phyloP scores from a whole-genome alignment of 2,329 filamentous ascomycete genomes.

The Venturia effusa region DNA sequence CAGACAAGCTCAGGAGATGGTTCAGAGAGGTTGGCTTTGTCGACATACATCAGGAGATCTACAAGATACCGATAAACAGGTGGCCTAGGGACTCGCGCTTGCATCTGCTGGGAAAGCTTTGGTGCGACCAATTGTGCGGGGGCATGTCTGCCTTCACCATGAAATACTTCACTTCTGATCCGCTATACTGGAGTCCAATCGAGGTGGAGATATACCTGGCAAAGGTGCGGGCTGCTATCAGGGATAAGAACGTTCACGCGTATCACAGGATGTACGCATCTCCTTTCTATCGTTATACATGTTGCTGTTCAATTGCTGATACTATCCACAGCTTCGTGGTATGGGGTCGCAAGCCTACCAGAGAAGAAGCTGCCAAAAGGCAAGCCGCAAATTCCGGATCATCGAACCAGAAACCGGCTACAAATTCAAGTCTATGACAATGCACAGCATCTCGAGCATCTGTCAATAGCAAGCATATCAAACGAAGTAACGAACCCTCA shows the following conservation, averaged over 20 bases:
- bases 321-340: conserved; percentile 10
- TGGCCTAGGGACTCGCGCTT: conserved; percentile 39
- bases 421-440: not conserved
- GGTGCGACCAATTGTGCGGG: conserved; percentile 34
- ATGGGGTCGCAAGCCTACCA: conserved; percentile 11
- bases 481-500: not conserved
- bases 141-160: conserved; percentile 35
- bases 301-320: not conserved
- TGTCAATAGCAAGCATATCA: not conserved
- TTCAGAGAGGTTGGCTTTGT: conserved; percentile 48
- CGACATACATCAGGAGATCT: conserved; percentile 42
- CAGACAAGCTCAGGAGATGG: conserved; percentile 41
- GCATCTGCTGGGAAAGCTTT: conserved; percentile 39
- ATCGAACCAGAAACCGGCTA: not conserved
- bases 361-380: not conserved
- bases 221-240: conserved; percentile 28
- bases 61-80: conserved; percentile 42
- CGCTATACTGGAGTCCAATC: conserved; percentile 31
- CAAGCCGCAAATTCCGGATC: not conserved
- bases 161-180: conserved; percentile 29
- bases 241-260: conserved; percentile 28
- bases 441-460: not conserved
- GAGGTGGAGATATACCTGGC: conserved; percentile 36
- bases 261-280: conserved; percentile 32
- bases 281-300: not conserved